Percentiles rank a stretch among this genome's conserved stretches.
phyloP scores from a whole-genome alignment of 2,329 filamentous ascomycete species.

The Trichoderma sp. region DNA sequence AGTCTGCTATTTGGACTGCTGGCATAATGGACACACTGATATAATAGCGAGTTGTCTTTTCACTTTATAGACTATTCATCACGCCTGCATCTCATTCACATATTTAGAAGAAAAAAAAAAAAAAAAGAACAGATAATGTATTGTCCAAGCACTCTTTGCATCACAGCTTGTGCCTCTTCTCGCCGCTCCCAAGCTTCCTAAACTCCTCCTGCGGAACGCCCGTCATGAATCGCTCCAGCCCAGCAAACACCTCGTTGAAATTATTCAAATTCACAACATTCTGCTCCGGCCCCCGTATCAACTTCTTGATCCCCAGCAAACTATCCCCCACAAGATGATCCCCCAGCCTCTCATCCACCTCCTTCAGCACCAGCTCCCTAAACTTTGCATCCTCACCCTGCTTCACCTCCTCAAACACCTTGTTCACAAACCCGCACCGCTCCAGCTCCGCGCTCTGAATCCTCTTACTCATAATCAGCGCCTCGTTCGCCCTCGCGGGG shows the following conservation, averaged over 20 bases:
- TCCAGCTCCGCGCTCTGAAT: constrained; percentile 76
- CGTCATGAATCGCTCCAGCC: constrained; percentile 76
- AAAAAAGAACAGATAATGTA: not conserved
- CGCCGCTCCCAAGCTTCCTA: constrained; percentile 76
- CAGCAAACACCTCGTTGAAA: constrained; percentile 82
- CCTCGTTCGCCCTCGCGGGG: constrained; percentile 83
- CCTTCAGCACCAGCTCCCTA: constrained; percentile 68
- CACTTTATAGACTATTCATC: not conserved
- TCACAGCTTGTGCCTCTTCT: constrained; percentile 97
- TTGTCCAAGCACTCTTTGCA: not conserved
- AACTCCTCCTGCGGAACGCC: constrained; percentile 91
- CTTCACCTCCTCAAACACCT: constrained; percentile 65
- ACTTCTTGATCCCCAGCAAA: constrained; percentile 79
- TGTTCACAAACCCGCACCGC: constrained; percentile 81
- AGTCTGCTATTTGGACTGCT: constrained; percentile 81
- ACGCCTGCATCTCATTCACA: not conserved
- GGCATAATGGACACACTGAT: constrained; percentile 40
- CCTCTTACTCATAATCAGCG: constrained; percentile 84
- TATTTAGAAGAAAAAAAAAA: not conserved
- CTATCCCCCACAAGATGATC: constrained; percentile 79
- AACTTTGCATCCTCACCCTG: constrained; percentile 71
- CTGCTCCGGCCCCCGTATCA: constrained; percentile 75
- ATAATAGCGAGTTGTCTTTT: not conserved
- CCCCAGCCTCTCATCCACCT: constrained; percentile 81
- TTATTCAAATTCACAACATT: constrained; percentile 77